phyloP scores from a whole-genome alignment of 1,139 yeast species.

The Blastobotrys serpentis region DNA sequence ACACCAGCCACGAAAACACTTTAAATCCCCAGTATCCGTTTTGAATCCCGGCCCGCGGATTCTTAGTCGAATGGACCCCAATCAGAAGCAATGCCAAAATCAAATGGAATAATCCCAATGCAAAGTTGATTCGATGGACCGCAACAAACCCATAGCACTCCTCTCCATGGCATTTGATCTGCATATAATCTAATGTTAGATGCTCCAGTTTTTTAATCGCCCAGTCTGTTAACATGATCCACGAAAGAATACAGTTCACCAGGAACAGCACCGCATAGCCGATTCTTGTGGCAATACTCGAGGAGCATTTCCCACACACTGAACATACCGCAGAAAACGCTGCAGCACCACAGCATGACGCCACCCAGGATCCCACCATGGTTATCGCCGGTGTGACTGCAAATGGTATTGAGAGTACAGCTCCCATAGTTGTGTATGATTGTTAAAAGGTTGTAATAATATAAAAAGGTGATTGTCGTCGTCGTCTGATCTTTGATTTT shows the following conservation, averaged over 20 bases:
- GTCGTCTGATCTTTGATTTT: not conserved
- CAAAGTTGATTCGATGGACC: slow-evolving; percentile 86
- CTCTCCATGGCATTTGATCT: slow-evolving; percentile 74
- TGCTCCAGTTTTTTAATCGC: slow-evolving; percentile 72
- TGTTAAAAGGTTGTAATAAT: too few species aligned
- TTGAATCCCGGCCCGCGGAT: slow-evolving; percentile 80
- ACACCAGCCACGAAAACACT: slow-evolving; percentile 56
- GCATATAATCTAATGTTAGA: slow-evolving; percentile 59
- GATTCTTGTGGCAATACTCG: slow-evolving; percentile 75
- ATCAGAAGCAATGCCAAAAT: slow-evolving; percentile 63
- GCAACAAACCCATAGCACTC: slow-evolving; percentile 92
- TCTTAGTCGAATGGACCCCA: slow-evolving; percentile 73
- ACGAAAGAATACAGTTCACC: slow-evolving; percentile 76
- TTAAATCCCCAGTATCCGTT: slow-evolving; percentile 89
- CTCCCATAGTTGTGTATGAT: slow-evolving; percentile 69
- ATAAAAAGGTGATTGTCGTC: too few species aligned
- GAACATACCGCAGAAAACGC: slow-evolving; percentile 68
- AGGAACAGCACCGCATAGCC: slow-evolving; percentile 80
- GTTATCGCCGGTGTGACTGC: slow-evolving; percentile 48
- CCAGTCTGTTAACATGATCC: slow-evolving; percentile 88
- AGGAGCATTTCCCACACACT: slow-evolving; percentile 55
- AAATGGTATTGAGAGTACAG: slow-evolving; percentile 69
- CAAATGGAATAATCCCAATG: slow-evolving; percentile 78
- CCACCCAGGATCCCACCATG: slow-evolving; percentile 63
- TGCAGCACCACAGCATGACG: slow-evolving; percentile 86